These are phyloP conservation scores for Oehlia diaphana DNA, from an alignment of 192 early-diverging fungal genomes.

Conservation along the genomic window DNA sequence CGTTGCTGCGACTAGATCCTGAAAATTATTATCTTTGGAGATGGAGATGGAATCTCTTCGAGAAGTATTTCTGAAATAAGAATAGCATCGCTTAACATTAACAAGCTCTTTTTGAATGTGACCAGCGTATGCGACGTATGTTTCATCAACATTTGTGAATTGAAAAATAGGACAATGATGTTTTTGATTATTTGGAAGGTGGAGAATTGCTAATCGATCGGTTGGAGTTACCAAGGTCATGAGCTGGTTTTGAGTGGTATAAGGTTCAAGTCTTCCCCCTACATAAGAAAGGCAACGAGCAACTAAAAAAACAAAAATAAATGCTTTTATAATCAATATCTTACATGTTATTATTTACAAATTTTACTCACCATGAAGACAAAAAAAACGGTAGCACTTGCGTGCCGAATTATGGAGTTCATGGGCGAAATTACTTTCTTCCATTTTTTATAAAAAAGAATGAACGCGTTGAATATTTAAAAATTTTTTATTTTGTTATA, in stretches of 20 bases:
- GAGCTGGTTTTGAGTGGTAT: slow-evolving; percentile 17
- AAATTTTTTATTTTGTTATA: too few relatives aligned
- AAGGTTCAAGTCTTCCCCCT: slow-evolving; percentile 11
- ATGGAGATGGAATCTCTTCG: not conserved
- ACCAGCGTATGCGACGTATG: slow-evolving; percentile 11
- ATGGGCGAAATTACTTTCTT: not conserved
- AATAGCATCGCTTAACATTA: slow-evolving; percentile 8
- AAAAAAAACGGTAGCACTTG: slow-evolving; percentile 9
- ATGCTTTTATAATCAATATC: not conserved
- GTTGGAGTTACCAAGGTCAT: not conserved
- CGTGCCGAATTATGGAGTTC: slow-evolving; percentile 22
- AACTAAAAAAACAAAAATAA: not conserved
- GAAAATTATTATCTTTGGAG: not conserved
- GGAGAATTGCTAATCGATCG: not conserved
- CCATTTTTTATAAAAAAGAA: not conserved
- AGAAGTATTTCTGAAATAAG: not conserved
- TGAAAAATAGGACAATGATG: not conserved
- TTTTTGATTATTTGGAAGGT: slow-evolving; percentile 7
- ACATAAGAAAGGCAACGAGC: slow-evolving; percentile 17
- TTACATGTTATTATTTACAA: not conserved
- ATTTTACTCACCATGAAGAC: slow-evolving; percentile 9
- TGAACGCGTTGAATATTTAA: not conserved
- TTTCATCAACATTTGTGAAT: not conserved
- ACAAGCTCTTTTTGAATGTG: slow-evolving; percentile 6
- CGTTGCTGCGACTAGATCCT: not conserved